Evolutionary conservation across 2,329 filamentous ascomycete species (phyloP), one percentile per base, ranked within the genome.

Genomic region (Pseudogymnoascus sp.): DNA sequence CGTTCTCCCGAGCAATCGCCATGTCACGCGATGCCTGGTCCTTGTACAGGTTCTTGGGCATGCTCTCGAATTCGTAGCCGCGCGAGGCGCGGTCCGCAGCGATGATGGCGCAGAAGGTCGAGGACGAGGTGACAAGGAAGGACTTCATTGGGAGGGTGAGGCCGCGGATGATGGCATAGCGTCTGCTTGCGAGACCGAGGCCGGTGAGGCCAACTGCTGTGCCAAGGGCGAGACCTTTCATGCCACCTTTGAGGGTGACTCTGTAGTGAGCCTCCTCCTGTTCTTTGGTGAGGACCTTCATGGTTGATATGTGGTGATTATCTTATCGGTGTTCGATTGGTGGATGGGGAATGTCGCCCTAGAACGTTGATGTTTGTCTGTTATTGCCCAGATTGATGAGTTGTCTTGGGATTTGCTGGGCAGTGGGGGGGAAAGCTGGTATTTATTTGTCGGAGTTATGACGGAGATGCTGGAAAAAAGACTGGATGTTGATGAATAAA

Each of bases 271-370:
- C 90, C 65, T 82, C 76, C 79, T 97, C 93, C 79, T 97, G 91
- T 84, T 97, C 91, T 75, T 93, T 91, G 71, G 90, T 96, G 75
- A 97, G 84, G 74, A 97, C 82, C 88, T 97, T 97, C 95, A 97
- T 99, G 18, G 5, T 40, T 60, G 38, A 16, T 60, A 2, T 56
- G 36, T 60, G 31, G 4, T n/a, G 10, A 60, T 10, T 60, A 25
- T 60, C 10, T 40, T 60, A 40, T 60, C n/a, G 56, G 21, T 37
- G 31, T 23, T 60, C 16, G 36, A 60, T 60, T 60, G 28, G 50
- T 34, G 50, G 28, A 56, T 34, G 11, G 50, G 50, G 50, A 56
- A 36, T 56, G 7, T 25, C 50, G n/a, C 10, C 50, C 50, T 36
- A 56, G 8, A 34, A 56, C 7, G 50, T 56, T 56, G 50, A 21